Percentiles rank a stretch among this genome's conserved stretches.
Evolutionary conservation across 108 stramenopile genomes (phyloP).

Genomic region (Cyclotella choctawhatcheeana): DNA sequence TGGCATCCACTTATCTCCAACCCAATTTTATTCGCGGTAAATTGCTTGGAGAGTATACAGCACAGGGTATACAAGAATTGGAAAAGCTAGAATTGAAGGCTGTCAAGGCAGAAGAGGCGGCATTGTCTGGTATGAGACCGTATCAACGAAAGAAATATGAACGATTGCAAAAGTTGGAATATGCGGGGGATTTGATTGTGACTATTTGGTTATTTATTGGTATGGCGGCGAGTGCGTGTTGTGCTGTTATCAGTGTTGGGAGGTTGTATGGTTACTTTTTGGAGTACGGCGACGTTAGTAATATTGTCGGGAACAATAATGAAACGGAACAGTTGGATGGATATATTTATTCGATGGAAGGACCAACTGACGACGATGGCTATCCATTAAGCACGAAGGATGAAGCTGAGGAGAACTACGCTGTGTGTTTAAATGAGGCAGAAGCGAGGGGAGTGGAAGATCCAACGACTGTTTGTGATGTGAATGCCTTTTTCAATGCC

Average conservation of each 20-base stretch:
- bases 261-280: constrained; percentile 17
- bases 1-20: constrained; percentile 13
- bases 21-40: constrained; percentile 9
- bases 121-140: constrained; percentile 41
- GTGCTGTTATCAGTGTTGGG: constrained; percentile 15
- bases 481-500: constrained; percentile 27
- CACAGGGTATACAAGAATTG: not conserved
- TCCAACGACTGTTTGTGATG: constrained; percentile 27
- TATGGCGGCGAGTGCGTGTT: constrained; percentile 26
- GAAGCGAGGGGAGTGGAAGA: constrained; percentile 28
- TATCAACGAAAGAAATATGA: constrained; percentile 36
- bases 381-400: constrained; percentile 28
- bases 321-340: constrained; percentile 23
- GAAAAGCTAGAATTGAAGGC: constrained; percentile 27
- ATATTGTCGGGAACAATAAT: not conserved
- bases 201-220: constrained; percentile 18
- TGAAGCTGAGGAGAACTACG: constrained; percentile 39
- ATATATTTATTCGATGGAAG: constrained; percentile 45
- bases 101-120: constrained; percentile 36
- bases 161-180: constrained; percentile 20
- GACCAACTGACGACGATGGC: constrained; percentile 34
- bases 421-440: constrained; percentile 31
- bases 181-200: constrained; percentile 13
- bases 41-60: constrained; percentile 12
- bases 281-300: not conserved